Base-by-base conservation (phyloP, 306 rosid genomes). In the Sphenostylis stenocarpa region DNA sequence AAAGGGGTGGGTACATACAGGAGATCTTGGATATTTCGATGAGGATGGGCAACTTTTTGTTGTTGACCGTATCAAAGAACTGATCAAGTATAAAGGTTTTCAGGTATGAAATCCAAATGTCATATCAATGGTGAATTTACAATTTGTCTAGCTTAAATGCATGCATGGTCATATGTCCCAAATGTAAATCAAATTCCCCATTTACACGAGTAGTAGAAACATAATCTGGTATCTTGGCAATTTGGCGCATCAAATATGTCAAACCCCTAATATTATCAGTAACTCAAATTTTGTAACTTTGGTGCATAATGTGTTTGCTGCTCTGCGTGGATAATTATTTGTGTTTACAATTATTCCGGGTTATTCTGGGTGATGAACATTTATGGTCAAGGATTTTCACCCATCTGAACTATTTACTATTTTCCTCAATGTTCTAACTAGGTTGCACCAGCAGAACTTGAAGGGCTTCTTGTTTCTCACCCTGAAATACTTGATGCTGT, bases 391-490 rank as follows among this genome's bases (percentile, higher is more conserved):
- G 12, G 19, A 20, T 34, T 72, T 23, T 31, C 62, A 26, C 64
- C 34, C 13, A 58, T 14, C 34, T 61, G 31, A 61, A 70, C 52
- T 20, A 28, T 55, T 53, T 65, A 19, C 65, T 47, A 33, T 63
- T 75, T 67, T 23, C 20, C 51, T 70, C 36, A 43, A 73, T 43
- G 21, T 61, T 77, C 39, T 73, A 69, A 17, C 29, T 82, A 92
- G 97, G 97, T 95, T 82, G 98, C 98, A 4, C 98, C 98, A 48
- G 97, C 98, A 43, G 98, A 92, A 81, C 96, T 95, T 45, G 98
- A 95, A 87, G 97, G 93, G 47, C 86, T 92, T 72, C 93, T 95
- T 38, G 84, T 95, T 80, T 92, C 97, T 84, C 97, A 95, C 84
- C 93, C 97, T 52, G 97, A 92, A 82, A 88, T 95, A 80, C 76